Percentiles rank a stretch among this genome's conserved stretches.
These are phyloP conservation scores for Pythium vanterpoolii DNA, from an alignment of 352 stramenopile species.

Conservation along the genomic window DNA sequence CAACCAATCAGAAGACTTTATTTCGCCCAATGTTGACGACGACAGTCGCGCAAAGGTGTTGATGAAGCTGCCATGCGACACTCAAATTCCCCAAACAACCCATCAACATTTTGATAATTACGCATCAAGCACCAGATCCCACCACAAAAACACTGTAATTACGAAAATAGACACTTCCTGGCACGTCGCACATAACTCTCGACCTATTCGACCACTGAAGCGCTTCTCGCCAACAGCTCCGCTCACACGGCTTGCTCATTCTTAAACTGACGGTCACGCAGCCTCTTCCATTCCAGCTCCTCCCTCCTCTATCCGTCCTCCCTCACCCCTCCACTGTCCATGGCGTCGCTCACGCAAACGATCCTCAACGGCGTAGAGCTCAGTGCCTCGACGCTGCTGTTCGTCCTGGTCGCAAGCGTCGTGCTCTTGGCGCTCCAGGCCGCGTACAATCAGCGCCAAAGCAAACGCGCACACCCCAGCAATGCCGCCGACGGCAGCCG, in stretches of 20 bases:
- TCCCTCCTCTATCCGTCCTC: neutral
- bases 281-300: neutral
- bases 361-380: slow-evolving; percentile 13
- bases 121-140: neutral
- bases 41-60: neutral
- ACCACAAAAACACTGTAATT: neutral
- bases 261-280: neutral
- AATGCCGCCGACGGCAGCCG: slow-evolving; percentile 4
- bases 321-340: neutral
- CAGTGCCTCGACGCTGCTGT: slow-evolving; percentile 13
- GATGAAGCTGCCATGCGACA: neutral
- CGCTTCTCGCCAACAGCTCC: neutral
- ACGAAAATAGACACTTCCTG: neutral
- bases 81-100: neutral
- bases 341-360: slow-evolving; percentile 15
- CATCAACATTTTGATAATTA: neutral
- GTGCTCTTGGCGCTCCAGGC: slow-evolving; percentile 30
- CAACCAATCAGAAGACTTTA: neutral
- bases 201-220: neutral
- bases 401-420: slow-evolving; percentile 32
- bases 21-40: slow-evolving; percentile 15
- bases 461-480: neutral
- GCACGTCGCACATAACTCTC: neutral
- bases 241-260: too few species aligned
- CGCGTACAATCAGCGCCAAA: slow-evolving; percentile 22